phyloP scores from a whole-genome alignment of 192 early-diverging fungal species.

The Podila verticillata region DNA sequence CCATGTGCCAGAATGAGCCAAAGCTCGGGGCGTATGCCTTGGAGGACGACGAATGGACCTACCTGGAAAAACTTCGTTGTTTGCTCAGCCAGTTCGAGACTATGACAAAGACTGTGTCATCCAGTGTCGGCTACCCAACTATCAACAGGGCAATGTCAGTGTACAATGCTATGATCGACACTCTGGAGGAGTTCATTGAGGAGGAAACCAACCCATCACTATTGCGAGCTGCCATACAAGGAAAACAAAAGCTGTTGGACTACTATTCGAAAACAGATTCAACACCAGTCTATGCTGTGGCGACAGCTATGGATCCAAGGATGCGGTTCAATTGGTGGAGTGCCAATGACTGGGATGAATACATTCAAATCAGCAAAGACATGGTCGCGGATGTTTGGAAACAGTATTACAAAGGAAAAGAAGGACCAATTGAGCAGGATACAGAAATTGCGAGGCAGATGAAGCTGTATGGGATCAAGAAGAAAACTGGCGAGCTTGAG shows the following conservation, averaged over 20 bases:
- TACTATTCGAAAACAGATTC: conserved; percentile 31
- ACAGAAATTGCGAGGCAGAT: conserved; percentile 2
- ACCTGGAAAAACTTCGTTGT: conserved; percentile 1
- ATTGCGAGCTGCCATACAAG: conserved; percentile 4
- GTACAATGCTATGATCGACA: conserved; percentile 20
- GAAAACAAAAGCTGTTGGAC: conserved; percentile 17
- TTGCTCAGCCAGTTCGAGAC: conserved; percentile 13
- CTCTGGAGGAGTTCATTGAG: conserved; percentile 14
- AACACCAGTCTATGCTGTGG: conserved; percentile 28
- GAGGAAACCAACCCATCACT: neutral
- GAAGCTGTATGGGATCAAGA: conserved; percentile 9
- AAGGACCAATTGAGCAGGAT: conserved; percentile 1
- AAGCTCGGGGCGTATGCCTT: neutral
- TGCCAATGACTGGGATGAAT: conserved; percentile 10
- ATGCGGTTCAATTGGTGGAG: conserved; percentile 31
- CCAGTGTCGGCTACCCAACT: conserved; percentile 13
- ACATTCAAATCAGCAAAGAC: neutral
- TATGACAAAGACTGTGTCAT: conserved; percentile 14
- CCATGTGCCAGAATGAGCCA: conserved; percentile 20
- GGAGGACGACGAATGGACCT: conserved; percentile 22
- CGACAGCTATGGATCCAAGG: conserved; percentile 30
- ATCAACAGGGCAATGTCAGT: conserved; percentile 34
- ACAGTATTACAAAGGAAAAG: conserved; percentile 12
- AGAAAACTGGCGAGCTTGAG: conserved; percentile 12
- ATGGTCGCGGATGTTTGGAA: conserved; percentile 1